phyloP scores from a whole-genome alignment of 2,329 filamentous ascomycete genomes.

The Geoglossum cookeanum region DNA sequence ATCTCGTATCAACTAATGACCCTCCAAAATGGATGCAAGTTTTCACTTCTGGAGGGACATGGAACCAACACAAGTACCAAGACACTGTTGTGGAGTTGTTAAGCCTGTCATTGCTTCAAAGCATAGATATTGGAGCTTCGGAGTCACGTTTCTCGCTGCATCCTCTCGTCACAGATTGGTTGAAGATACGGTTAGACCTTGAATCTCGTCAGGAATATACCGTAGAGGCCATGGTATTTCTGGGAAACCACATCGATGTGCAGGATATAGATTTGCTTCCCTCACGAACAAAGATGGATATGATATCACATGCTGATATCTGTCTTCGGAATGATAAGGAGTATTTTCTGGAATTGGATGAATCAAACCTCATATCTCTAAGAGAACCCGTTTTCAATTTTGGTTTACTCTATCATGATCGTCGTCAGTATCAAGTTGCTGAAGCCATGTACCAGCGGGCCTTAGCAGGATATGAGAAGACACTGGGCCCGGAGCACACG shows the following conservation, averaged over 20 bases:
- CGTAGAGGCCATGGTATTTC: neutral
- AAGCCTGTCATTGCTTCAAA: constrained; percentile 5
- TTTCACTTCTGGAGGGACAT: constrained; percentile 2
- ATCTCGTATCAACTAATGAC: constrained; percentile 1
- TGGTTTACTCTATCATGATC: neutral
- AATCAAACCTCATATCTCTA: neutral
- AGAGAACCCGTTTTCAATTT: neutral
- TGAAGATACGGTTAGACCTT: neutral
- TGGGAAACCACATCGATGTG: neutral
- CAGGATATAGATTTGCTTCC: neutral
- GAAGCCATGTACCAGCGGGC: neutral
- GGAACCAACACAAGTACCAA: constrained; percentile 1
- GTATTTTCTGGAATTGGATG: neutral
- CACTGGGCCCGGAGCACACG: neutral
- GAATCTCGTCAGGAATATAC: neutral
- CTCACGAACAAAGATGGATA: neutral
- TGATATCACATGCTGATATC: neutral
- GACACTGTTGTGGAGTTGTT: constrained; percentile 1
- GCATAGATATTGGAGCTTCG: constrained; percentile 1
- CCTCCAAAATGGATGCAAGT: constrained; percentile 3
- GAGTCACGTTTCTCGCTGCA: constrained; percentile 5
- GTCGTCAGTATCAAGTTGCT: neutral
- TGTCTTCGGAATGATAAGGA: neutral
- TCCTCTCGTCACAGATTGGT: constrained; percentile 5
- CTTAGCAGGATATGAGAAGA: neutral